phyloP scores from a whole-genome alignment of 257 asterid species.

The Solanum virginianum region DNA sequence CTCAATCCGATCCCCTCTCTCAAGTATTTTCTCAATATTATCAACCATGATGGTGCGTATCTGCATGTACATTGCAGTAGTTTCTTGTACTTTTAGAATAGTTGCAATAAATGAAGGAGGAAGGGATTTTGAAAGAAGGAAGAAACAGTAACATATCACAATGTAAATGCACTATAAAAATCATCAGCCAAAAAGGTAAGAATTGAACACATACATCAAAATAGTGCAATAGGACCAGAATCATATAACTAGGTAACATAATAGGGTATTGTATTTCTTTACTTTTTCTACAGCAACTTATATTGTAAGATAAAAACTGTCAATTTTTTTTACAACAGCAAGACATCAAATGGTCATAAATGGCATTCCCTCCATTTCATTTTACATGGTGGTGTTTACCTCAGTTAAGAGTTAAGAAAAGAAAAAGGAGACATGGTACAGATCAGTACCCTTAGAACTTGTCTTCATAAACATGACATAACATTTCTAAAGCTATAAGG shows the following conservation, averaged over 20 bases:
- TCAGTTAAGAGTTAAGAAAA: not conserved
- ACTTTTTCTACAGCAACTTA: not conserved
- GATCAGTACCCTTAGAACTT: not conserved
- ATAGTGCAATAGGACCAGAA: not conserved
- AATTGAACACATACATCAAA: not conserved
- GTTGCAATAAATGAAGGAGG: not conserved
- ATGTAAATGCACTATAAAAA: not conserved
- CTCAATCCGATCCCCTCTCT: conserved; percentile 94
- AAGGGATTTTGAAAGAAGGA: not conserved
- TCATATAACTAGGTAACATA: not conserved
- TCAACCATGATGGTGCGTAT: conserved; percentile 94
- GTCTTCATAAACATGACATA: not conserved
- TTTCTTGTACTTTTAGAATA: not conserved
- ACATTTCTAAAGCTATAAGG: not conserved
- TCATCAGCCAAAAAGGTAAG: not conserved
- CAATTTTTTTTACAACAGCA: not conserved
- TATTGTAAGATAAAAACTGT: not conserved
- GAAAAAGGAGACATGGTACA: not conserved
- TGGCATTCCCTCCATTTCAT: not conserved
- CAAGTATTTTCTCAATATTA: conserved; percentile 93
- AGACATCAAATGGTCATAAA: not conserved
- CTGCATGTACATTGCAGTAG: conserved; percentile 28
- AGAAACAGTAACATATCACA: not conserved
- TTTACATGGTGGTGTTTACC: not conserved
- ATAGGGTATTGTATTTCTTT: not conserved